Evolutionary conservation across 768 basidiomycete species (phyloP).

Genomic region (Suillus hirtellus): DNA sequence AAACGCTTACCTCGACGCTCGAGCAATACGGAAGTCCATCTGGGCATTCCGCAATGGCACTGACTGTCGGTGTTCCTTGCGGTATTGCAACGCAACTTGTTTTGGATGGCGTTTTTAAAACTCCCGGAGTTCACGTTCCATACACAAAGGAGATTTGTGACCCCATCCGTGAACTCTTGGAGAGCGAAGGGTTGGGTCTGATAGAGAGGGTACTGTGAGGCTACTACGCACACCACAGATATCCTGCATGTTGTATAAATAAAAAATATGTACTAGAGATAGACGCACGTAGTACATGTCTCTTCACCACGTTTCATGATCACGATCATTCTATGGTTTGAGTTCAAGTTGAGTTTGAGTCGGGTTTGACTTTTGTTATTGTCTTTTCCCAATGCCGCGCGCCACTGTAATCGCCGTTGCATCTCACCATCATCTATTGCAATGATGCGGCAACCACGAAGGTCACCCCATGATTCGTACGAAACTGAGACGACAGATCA

Average conservation of each 20-base stretch:
- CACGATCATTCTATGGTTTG: not conserved
- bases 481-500: conserved; percentile 60
- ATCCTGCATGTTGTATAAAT: not conserved
- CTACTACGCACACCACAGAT: not conserved
- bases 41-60: conserved; percentile 90
- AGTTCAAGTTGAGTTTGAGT: not conserved
- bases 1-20: conserved; percentile 88
- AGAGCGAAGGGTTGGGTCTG: conserved; percentile 74
- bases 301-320: not conserved
- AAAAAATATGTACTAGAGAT: not conserved
- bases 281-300: not conserved
- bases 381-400: not conserved
- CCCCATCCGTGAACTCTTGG: conserved; percentile 63
- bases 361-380: not conserved
- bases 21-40: conserved; percentile 81
- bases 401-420: not conserved
- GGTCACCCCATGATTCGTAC: conserved; percentile 56
- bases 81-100: conserved; percentile 93
- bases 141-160: conserved; percentile 87
- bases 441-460: conserved; percentile 27
- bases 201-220: conserved; percentile 65
- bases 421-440: conserved; percentile 2
- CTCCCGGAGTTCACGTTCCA: conserved; percentile 81
- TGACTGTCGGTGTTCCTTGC: conserved; percentile 89
- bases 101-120: conserved; percentile 79